Conservation (phyloP, 2,329 filamentous ascomycete genomes). For the Colletotrichum lentis region DNA sequence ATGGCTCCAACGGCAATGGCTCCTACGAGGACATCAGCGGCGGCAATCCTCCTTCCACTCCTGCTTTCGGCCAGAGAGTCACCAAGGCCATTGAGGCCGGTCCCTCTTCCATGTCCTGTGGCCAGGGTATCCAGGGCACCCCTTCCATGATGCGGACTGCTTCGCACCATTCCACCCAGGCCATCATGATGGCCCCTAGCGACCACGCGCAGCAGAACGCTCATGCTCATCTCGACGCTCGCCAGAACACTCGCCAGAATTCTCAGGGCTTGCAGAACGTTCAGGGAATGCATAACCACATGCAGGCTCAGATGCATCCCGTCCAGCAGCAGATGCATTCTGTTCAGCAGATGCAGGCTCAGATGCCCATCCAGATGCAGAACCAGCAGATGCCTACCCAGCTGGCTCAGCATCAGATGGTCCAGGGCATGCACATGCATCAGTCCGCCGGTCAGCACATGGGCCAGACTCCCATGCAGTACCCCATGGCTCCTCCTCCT, state of each 20-base stretch:
- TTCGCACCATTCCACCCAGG: not conserved
- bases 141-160: constrained; percentile 13
- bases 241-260: not conserved
- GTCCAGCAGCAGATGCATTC: not conserved
- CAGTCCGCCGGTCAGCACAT: not conserved
- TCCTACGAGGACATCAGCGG: not conserved
- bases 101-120: not conserved
- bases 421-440: constrained; percentile 22
- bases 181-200: not conserved
- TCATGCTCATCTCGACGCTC: not conserved
- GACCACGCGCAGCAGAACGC: not conserved
- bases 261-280: not conserved
- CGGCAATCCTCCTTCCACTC: constrained; percentile 26
- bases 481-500: constrained; percentile 27
- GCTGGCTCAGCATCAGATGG: constrained; percentile 1
- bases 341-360: not conserved
- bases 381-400: not conserved
- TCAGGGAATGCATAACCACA: not conserved
- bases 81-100: constrained; percentile 30
- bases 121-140: constrained; percentile 15
- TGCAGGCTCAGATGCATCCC: not conserved
- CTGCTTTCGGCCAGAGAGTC: constrained; percentile 22
- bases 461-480: constrained; percentile 24
- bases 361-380: not conserved
- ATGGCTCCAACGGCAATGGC: not conserved